Percentiles rank a stretch among this genome's conserved stretches.
phyloP scores from a whole-genome alignment of 1,139 yeast species.

The Protomyces pachydermus region DNA sequence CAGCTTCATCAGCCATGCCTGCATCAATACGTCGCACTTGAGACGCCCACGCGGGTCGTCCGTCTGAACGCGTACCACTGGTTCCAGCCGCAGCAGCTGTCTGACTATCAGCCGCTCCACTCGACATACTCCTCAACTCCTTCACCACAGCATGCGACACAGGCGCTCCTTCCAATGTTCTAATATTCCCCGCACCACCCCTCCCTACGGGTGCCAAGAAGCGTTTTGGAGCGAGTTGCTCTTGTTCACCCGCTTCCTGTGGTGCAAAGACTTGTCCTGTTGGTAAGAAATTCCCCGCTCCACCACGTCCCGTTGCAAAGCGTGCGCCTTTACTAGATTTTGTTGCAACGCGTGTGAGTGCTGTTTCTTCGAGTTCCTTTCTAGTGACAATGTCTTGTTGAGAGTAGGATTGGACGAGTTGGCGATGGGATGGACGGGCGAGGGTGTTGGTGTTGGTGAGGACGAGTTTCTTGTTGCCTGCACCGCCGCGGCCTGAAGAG shows the following conservation, averaged over 20 bases:
- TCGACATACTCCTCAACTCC: background rate
- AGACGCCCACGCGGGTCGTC: conserved; percentile 2
- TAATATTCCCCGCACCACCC: conserved; percentile 22
- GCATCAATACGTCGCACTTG: conserved; percentile 20
- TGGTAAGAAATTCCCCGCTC: conserved; percentile 22
- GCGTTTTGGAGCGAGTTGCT: background rate
- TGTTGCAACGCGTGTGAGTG: conserved; percentile 15
- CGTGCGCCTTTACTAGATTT: conserved; percentile 11
- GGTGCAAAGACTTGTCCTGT: conserved; percentile 9
- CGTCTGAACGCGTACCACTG: background rate
- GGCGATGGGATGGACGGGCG: background rate
- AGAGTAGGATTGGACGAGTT: background rate
- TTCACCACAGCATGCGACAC: background rate
- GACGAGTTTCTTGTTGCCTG: background rate
- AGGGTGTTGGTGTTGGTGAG: background rate
- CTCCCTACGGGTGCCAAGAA: conserved; percentile 2
- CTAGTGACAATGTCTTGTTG: background rate
- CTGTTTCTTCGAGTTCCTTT: background rate
- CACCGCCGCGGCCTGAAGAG: background rate
- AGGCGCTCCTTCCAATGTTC: background rate
- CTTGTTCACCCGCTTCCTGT: background rate
- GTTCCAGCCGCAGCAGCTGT: background rate
- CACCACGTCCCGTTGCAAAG: conserved; percentile 24
- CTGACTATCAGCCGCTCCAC: background rate
- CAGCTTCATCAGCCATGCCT: conserved; percentile 1